phyloP scores from a whole-genome alignment of 1,284 basidiomycete species.

The Rhizoctonia solani region DNA sequence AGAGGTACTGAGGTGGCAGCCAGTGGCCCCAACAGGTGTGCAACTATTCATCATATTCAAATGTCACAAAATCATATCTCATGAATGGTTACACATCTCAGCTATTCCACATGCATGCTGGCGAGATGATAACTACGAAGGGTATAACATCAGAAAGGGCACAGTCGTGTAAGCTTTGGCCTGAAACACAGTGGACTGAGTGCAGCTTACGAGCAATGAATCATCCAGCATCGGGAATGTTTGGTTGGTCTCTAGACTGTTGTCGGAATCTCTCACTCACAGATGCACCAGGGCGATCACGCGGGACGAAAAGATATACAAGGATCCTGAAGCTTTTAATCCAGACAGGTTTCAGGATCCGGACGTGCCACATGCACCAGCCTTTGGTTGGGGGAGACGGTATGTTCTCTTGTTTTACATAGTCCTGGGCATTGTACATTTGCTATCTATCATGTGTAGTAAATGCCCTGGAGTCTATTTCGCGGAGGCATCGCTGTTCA shows the following conservation, averaged over 20 bases:
- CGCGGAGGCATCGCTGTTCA: constrained; percentile 16
- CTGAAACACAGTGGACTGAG: neutral
- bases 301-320: no score
- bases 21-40: constrained; percentile 24
- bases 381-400: neutral
- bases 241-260: neutral
- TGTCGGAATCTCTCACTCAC: neutral
- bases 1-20: constrained; percentile 54
- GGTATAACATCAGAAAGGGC: constrained; percentile 53
- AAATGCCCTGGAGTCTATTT: constrained; percentile 31
- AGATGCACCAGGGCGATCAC: neutral
- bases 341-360: constrained; percentile 35
- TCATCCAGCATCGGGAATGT: neutral
- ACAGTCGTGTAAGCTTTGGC: constrained; percentile 42
- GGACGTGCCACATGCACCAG: constrained; percentile 11
- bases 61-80: neutral
- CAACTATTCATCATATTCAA: neutral
- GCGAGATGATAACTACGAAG: constrained; percentile 56
- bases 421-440: neutral
- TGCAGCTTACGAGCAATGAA: neutral
- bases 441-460: neutral
- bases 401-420: neutral
- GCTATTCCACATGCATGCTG: constrained; percentile 56
- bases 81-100: constrained; percentile 17
- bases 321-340: neutral